phyloP scores from a whole-genome alignment of 2,329 filamentous ascomycete species.

The Neonectria magnoliae region DNA sequence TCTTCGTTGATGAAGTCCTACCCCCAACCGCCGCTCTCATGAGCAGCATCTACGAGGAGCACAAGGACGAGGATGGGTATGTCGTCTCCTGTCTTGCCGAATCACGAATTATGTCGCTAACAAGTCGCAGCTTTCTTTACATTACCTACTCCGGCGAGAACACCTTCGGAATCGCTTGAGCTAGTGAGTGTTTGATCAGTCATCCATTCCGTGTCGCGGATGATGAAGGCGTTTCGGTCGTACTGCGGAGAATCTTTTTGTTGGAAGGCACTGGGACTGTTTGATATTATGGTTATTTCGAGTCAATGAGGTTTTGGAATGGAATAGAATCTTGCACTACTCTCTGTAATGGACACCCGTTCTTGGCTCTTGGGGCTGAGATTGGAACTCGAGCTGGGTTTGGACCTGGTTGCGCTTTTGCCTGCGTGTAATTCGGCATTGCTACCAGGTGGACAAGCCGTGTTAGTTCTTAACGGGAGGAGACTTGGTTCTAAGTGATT shows the following conservation, averaged over 20 bases:
- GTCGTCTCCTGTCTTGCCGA: constrained; percentile 34
- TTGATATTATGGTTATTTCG: constrained; percentile 39
- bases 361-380: constrained; percentile 9
- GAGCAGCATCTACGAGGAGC: constrained; percentile 99
- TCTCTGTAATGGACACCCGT: constrained; percentile 23
- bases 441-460: constrained; percentile 2
- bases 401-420: background rate
- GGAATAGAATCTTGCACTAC: constrained; percentile 36
- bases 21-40: constrained; percentile 97
- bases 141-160: constrained; percentile 99
- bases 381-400: constrained; percentile 2
- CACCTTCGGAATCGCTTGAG: constrained; percentile 77
- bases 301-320: constrained; percentile 29
- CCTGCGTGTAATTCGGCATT: background rate
- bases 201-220: constrained; percentile 38
- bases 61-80: constrained; percentile 85
- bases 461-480: constrained; percentile 14
- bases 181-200: constrained; percentile 29
- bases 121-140: constrained; percentile 81
- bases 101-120: constrained; percentile 26
- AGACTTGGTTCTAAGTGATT: constrained; percentile 11
- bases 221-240: constrained; percentile 51
- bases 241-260: constrained; percentile 41
- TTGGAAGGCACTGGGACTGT: constrained; percentile 41
- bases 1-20: constrained; percentile 98